These are phyloP conservation scores for Verbascum thapsus DNA, from an alignment of 257 asterid genomes.

Conservation along the genomic window DNA sequence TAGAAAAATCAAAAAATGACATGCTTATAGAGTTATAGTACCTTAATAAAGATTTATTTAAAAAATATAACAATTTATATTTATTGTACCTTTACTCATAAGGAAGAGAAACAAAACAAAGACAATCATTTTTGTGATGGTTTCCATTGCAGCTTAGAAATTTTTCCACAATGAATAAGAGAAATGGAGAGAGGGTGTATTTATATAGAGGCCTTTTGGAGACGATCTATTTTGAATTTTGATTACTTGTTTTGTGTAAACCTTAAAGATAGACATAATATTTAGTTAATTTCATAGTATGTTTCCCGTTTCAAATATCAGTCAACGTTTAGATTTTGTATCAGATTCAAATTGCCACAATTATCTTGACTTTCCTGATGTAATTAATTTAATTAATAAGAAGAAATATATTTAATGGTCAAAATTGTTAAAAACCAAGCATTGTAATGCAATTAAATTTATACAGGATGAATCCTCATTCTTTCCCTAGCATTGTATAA, in stretches of 20 bases:
- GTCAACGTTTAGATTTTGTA: too few relatives aligned
- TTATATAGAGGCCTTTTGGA: not conserved
- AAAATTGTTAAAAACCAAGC: not conserved
- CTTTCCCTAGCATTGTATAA: conserved; percentile 31
- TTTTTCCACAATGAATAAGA: too few relatives aligned
- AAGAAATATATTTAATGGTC: too few relatives aligned
- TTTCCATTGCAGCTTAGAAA: not conserved
- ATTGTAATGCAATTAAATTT: not conserved
- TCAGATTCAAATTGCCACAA: not conserved
- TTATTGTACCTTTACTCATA: not conserved
- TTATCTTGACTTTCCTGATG: too few relatives aligned
- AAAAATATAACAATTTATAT: not conserved
- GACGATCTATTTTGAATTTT: not conserved
- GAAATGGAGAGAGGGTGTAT: not conserved
- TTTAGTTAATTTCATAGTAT: not conserved
- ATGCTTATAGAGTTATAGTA: too few relatives aligned
- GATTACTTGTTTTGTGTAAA: not conserved
- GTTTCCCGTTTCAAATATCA: too few relatives aligned
- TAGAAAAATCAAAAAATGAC: too few relatives aligned
- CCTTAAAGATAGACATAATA: not conserved
- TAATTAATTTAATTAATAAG: too few relatives aligned
- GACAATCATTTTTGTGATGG: conserved; percentile 10
- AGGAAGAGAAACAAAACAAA: not conserved
- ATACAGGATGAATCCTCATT: too few relatives aligned
- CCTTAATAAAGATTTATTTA: not conserved